phyloP scores from a whole-genome alignment of 176 grass and related monocot species.

The Chloris gayana region DNA sequence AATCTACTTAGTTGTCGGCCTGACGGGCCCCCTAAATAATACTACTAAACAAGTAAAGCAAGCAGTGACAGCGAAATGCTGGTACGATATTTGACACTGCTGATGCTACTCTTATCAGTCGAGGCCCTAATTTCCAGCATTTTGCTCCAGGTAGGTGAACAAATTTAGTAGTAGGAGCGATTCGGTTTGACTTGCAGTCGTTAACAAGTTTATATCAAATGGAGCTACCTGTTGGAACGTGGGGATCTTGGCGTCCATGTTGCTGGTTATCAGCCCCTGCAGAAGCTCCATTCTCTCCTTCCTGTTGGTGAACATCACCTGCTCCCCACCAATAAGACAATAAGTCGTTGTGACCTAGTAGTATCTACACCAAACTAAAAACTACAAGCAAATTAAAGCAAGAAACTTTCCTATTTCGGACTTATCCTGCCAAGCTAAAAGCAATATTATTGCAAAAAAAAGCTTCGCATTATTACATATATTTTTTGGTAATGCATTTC shows the following conservation, averaged over 20 bases:
- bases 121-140: neutral
- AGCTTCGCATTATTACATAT: too few species aligned
- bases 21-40: too few species aligned
- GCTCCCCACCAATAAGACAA: slow-evolving; percentile 1
- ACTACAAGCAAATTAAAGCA: too few species aligned
- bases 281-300: slow-evolving; percentile 84
- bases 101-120: neutral
- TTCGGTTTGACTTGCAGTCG: neutral
- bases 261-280: slow-evolving; percentile 74
- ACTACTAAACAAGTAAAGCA: too few species aligned
- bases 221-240: slow-evolving; percentile 61
- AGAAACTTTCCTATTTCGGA: too few species aligned
- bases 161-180: slow-evolving; percentile 27
- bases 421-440: too few species aligned
- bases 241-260: slow-evolving; percentile 70
- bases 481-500: too few species aligned
- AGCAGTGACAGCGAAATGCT: neutral
- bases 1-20: neutral
- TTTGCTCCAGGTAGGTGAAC: slow-evolving; percentile 21
- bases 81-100: neutral
- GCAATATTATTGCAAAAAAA: too few species aligned
- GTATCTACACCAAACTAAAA: too few species aligned
- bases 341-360: too few species aligned
- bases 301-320: slow-evolving; percentile 82
- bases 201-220: neutral